Evolutionary conservation across 2,329 filamentous ascomycete genomes (phyloP).

Genomic region (Stemphylium beticola): DNA sequence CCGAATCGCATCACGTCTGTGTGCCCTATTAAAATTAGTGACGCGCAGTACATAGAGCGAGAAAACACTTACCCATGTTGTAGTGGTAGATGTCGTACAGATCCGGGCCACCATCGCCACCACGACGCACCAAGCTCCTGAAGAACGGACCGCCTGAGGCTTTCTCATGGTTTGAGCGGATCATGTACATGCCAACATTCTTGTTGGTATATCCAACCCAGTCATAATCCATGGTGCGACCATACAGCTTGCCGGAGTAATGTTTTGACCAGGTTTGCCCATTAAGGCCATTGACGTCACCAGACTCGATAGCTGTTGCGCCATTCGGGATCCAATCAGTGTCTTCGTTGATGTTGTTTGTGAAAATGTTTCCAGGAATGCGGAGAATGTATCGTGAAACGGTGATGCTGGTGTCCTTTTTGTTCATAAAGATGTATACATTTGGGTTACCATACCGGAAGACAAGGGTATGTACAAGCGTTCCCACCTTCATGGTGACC

Average conservation of each 20-base stretch:
- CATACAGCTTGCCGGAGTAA: slow-evolving; percentile 50
- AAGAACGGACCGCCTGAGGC: slow-evolving; percentile 50
- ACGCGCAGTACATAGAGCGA: background rate
- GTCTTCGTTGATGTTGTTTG: slow-evolving; percentile 40
- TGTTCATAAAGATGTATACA: slow-evolving; percentile 58
- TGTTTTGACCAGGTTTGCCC: slow-evolving; percentile 51
- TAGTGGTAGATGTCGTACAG: slow-evolving; percentile 55
- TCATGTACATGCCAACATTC: slow-evolving; percentile 48
- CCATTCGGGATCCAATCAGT: slow-evolving; percentile 41
- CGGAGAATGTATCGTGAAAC: slow-evolving; percentile 50
- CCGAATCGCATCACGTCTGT: slow-evolving; percentile 52
- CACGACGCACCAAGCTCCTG: slow-evolving; percentile 49
- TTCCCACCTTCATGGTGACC: slow-evolving; percentile 62
- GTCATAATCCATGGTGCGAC: slow-evolving; percentile 50
- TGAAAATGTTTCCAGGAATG: slow-evolving; percentile 31
- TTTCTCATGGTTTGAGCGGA: slow-evolving; percentile 52
- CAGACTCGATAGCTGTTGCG: slow-evolving; percentile 26
- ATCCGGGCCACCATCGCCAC: slow-evolving; percentile 45
- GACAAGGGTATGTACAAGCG: slow-evolving; percentile 66
- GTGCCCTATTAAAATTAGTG: slow-evolving; percentile 28
- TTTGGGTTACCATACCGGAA: slow-evolving; percentile 64
- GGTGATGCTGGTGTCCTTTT: slow-evolving; percentile 48
- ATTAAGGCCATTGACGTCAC: slow-evolving; percentile 25
- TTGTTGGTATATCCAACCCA: slow-evolving; percentile 48
- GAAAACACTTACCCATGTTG: slow-evolving; percentile 47